Base-by-base conservation (phyloP, 2,329 filamentous ascomycete genomes). In the Amphichorda felina region DNA sequence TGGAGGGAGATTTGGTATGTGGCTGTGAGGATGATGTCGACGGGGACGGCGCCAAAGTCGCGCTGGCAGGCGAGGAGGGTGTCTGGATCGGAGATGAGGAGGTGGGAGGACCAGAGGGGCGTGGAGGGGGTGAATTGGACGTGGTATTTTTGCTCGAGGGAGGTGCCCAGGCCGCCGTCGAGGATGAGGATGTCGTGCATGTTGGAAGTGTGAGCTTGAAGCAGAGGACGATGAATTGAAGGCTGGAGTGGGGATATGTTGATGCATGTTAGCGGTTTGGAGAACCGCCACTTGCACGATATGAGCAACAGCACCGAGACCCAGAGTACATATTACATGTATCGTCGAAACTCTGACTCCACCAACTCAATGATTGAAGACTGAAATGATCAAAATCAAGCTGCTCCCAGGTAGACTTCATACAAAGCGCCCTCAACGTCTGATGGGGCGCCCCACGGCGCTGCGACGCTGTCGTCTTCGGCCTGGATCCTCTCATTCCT, bases 71-170 rank as follows among this genome's bases (percentile, higher is more conserved):
- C 55, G 39, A 63, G 53, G 8, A 80, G 64, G 1, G 65, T 72
- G 7, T 57, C 43, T 3, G 61, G 64, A 42, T 67, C 60, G 25
- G 66, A 59, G 36, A 80, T 47, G n/a, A 82, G 64, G 5, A 81
- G 63, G 46, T 82, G 69, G 0, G 75, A 76, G 1, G 79, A 80
- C 79, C 79, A 82, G 27, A 82, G 65, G 0, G 78, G 79, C 8
- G 64, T 70, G 9, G 55, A 59, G 26, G 57, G 49, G 19, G 57
- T 52, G 50, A 82, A 82, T 11, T 50, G 57, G 40, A 70, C 48
- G 37, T 54, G 53, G 50, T 78, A 71, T 19, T 66, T 55, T 40
- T 75, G 68, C 47, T 78, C 68, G 3, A 82, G 71, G 1, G 75
- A 72, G 3, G 79, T 82, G 24, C 79, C 78, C 16, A 82, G 65